Conservation (phyloP, 352 stramenopile genomes). For the Phytophthora pisi region DNA sequence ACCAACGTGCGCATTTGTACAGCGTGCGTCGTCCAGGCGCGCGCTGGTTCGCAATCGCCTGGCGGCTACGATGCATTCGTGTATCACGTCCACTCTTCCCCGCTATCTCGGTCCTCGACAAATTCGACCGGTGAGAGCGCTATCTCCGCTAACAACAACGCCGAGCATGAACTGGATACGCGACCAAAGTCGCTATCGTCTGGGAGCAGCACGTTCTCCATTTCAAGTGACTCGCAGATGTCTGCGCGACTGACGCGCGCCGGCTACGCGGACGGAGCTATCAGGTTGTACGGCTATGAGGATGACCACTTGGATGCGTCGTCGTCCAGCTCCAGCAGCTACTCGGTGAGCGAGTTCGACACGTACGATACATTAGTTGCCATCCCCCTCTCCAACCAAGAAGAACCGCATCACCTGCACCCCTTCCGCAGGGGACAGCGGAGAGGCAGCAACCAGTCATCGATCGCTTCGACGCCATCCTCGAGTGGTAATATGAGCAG, state of each 20-base stretch:
- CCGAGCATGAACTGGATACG: constrained; percentile 19
- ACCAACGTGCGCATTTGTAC: constrained; percentile 63
- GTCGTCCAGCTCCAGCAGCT: constrained; percentile 51
- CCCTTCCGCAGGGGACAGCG: constrained; percentile 6
- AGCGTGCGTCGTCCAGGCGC: constrained; percentile 62
- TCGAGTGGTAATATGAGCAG: constrained; percentile 23
- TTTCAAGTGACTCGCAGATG: constrained; percentile 51
- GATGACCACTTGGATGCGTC: constrained; percentile 26
- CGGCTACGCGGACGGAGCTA: constrained; percentile 19
- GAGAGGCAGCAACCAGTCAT: constrained; percentile 4
- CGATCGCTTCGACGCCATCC: constrained; percentile 4
- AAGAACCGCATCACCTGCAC: constrained; percentile 6
- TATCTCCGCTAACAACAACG: constrained; percentile 23
- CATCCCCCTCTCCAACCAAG: constrained; percentile 30
- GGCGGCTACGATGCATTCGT: constrained; percentile 46
- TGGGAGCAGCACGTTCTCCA: constrained; percentile 61
- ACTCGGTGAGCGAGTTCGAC: constrained; percentile 69
- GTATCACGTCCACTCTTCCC: constrained; percentile 41
- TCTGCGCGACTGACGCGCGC: constrained; percentile 31
- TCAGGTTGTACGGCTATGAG: constrained; percentile 28
- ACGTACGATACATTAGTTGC: constrained; percentile 49
- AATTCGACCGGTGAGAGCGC: constrained; percentile 34
- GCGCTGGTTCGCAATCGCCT: constrained; percentile 27
- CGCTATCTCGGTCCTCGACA: constrained; percentile 37
- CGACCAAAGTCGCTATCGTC: constrained; percentile 42